Conservation (phyloP, 163 green algal species). For the Chlorella variabilis region DNA sequence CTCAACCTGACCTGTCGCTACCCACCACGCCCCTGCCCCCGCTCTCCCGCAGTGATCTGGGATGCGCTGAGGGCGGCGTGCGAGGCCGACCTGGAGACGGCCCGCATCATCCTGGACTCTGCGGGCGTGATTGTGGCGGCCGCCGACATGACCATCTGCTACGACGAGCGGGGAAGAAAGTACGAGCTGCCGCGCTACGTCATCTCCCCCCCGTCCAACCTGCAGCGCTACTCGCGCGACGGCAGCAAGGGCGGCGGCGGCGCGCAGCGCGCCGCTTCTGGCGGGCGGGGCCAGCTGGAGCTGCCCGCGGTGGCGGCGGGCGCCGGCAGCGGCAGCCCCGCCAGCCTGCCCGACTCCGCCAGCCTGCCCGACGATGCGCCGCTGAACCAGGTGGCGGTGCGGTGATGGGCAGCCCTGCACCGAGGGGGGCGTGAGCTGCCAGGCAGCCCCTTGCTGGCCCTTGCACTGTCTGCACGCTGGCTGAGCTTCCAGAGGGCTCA, state of each 20-base stretch:
- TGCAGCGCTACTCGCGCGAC: conserved; percentile 8
- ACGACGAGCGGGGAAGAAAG: conserved; percentile 77
- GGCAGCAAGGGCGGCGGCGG: neutral
- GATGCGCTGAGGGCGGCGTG: conserved; percentile 78
- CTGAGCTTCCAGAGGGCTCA: too few relatives aligned
- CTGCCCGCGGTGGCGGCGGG: conserved; percentile 25
- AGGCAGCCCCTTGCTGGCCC: too few relatives aligned
- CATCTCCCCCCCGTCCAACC: conserved; percentile 70
- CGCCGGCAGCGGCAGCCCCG: neutral
- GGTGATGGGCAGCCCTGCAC: neutral
- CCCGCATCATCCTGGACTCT: conserved; percentile 74
- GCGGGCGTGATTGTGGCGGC: conserved; percentile 82
- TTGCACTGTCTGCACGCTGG: too few relatives aligned
- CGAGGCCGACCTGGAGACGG: conserved; percentile 70
- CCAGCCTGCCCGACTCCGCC: neutral
- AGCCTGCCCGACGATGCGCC: neutral
- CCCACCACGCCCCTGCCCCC: too few relatives aligned
- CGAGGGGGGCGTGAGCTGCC: too few relatives aligned
- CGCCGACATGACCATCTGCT: conserved; percentile 82
- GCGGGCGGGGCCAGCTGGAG: conserved; percentile 3
- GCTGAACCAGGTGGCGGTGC: conserved; percentile 26
- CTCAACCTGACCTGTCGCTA: too few relatives aligned
- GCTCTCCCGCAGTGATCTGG: conserved; percentile 79
- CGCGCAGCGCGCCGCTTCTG: neutral
- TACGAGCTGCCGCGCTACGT: conserved; percentile 86